Evolutionary conservation across 2,329 filamentous ascomycete species (phyloP), one percentile per base, ranked within the genome.

Genomic region (Xylariaceae sp.): DNA sequence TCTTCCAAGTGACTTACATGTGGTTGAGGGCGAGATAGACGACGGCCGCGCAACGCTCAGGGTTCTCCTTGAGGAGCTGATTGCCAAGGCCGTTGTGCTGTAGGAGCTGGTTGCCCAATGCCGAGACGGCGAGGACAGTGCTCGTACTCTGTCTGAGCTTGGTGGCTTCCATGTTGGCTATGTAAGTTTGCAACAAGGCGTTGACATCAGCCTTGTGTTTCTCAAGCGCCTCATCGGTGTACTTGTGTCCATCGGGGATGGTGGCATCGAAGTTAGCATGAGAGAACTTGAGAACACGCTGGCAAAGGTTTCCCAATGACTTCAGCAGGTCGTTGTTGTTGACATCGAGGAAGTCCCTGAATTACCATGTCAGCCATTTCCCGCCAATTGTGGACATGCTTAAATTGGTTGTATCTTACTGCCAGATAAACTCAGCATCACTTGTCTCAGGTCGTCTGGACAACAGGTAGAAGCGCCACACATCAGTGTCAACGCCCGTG

Each of bases 381-480:
- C 55, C 45, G 23, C 23, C 23, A 30, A 60, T 59, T n/a, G 60
- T 63, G 9, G 60, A 58, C 2, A 42, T 57, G 7, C 44, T 51
- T 47, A 23, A 51, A 10, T 18, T 10, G 23, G 3, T 15, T 7
- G 45, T 13, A 17, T 60, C 65, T 61, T 63, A 68, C 71, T 80
- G 84, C 92, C 92, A 96, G 72, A 93, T 88, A 73, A 96, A 96
- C 71, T 96, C 89, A 0, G 90, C 88, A 71, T 97, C 92, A 55
- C 88, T 84, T 9, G 87, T 88, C 74, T 97, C 92, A 0, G 92
- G 92, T 58, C 92, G 85, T 73, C 89, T 88, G 50, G 91, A 88
- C 44, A 96, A 81, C 18, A 97, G 83, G 77, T 94, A 96, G 76
- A 93, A 96, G 66, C 92, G 82, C 90, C 92, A 97, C n/a, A 97